Percentiles rank a stretch among this genome's conserved stretches.
Evolutionary conservation across 1,139 yeast species (phyloP).

Genomic region (Taiozyma sp.): DNA sequence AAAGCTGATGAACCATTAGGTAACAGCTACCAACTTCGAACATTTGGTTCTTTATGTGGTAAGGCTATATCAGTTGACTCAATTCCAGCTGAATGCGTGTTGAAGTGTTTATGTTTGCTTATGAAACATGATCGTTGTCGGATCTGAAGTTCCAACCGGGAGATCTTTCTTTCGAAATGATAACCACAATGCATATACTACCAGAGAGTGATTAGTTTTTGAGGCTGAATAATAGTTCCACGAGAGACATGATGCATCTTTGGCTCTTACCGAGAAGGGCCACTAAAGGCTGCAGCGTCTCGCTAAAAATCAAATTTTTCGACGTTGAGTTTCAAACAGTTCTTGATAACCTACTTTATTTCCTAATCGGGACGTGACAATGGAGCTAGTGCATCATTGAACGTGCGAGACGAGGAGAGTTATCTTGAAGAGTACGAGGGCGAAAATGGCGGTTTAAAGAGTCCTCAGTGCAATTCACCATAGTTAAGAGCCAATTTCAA

Average conservation of each 20-base stretch:
- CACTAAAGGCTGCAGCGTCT: neutral
- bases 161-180: neutral
- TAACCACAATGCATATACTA: neutral
- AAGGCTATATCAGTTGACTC: neutral
- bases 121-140: no score
- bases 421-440: neutral
- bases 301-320: neutral
- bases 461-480: neutral
- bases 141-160: no score
- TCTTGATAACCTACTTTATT: neutral
- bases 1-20: no score
- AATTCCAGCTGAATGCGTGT: neutral
- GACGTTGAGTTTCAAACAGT: neutral
- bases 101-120: no score
- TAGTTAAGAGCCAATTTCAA: neutral
- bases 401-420: neutral
- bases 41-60: neutral
- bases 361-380: conserved; percentile 8
- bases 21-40: no score
- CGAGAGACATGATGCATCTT: neutral
- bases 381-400: neutral
- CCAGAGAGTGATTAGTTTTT: neutral
- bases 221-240: neutral
- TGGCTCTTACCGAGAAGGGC: neutral
- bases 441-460: neutral